Base-by-base conservation (phyloP, 148 eudicot genomes). In the Nepenthes mirabilis region DNA sequence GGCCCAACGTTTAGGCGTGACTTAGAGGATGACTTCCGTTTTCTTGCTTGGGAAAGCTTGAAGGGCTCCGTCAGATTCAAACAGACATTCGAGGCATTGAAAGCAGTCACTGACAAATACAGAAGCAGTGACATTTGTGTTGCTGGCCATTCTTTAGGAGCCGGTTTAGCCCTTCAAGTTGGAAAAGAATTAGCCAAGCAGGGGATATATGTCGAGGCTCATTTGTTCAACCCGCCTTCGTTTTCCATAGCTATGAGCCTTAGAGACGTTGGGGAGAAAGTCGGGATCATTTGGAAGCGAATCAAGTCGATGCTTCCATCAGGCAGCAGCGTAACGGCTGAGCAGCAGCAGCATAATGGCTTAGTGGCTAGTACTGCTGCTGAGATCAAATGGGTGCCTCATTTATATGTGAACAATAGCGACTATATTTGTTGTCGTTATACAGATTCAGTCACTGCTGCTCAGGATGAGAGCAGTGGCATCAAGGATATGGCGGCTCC, bases 41-140 rank as follows among this genome's bases (percentile, higher is more conserved):
- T 90, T 70, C 75, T 90, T 9, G 84, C 94, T n/a, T 90, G 97
- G 97, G 97, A 90, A 77, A 90, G 90, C 56, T 54, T 90, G 67
- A 90, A 82, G 58, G 97, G 97, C 12, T 90, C 97, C 0, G 88
- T 83, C 34, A 76, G 97, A 68, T 90, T 83, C 60, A 76, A 72
- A 37, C 65, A 56, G 2, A 79, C 94, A 14, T 77, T 74, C 40
- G 85, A 75, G 52, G 86, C 90, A 8, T 62, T 90, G 40, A 90
- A 80, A 58, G 68, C 69, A 3, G 63, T 83, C 6, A 68, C 84
- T 12, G 75, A 75, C 55, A 77, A 61, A 57, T 83, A 80, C 55
- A 94, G 97, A 36, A 78, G 97, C 43, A 77, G 68, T 47, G 86
- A 86, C 43, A 84, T 86, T 2, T 82, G 81, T 52, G 47, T 86